Percentiles rank a stretch among this genome's conserved stretches.
Evolutionary conservation across 805 yeast species (phyloP).

Genomic region (Wickerhamia fluorescens): DNA sequence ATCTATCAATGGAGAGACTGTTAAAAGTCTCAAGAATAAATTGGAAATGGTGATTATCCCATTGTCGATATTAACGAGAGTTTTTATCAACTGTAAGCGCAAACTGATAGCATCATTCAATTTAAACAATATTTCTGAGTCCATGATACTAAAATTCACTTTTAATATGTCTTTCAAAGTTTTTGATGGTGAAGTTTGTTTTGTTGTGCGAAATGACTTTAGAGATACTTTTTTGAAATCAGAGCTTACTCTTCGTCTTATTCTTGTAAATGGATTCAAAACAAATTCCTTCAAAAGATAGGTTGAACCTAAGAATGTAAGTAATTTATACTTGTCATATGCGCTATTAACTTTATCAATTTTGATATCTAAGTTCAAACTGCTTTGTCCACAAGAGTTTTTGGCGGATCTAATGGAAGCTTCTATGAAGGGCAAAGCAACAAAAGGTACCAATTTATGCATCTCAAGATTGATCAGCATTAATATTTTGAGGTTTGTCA

Average conservation of each 20-base stretch:
- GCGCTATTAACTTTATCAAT: conserved; percentile 12
- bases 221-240: conserved; percentile 11
- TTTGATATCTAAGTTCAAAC: conserved; percentile 9
- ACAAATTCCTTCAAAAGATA: conserved; percentile 24
- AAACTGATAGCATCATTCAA: conserved; percentile 45
- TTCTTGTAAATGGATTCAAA: conserved; percentile 19
- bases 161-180: conserved; percentile 6
- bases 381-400: conserved; percentile 4
- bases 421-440: conserved; percentile 17
- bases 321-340: conserved; percentile 25
- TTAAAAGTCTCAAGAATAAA: conserved; percentile 35
- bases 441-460: conserved; percentile 9
- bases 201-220: background rate
- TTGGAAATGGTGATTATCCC: conserved; percentile 9
- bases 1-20: conserved; percentile 44
- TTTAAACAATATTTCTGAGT: conserved; percentile 19
- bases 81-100: conserved; percentile 36
- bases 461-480: conserved; percentile 9
- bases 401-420: conserved; percentile 6
- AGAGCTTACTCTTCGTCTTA: conserved; percentile 16
- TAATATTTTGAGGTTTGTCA: conserved; percentile 11
- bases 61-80: conserved; percentile 2
- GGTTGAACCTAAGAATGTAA: conserved; percentile 26
- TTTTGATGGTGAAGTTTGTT: background rate
- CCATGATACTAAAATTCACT: conserved; percentile 8